phyloP scores from a whole-genome alignment of 73 alveolate genomes.

The Tetrahymena malaccensis region DNA sequence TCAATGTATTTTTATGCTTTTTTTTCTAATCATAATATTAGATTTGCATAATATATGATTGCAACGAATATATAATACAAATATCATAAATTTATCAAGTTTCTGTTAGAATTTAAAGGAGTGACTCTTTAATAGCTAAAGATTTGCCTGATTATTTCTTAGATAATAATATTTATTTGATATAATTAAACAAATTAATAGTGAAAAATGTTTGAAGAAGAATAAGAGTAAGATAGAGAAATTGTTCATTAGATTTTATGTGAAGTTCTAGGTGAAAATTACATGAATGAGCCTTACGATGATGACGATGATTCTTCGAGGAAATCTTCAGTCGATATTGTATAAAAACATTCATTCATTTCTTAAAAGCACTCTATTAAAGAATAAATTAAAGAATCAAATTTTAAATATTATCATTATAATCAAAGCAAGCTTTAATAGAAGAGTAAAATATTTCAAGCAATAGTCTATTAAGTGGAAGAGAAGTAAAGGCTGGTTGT shows the following conservation, averaged over 20 bases:
- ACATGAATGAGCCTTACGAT: background rate
- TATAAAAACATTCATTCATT: background rate
- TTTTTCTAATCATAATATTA: too few relatives aligned
- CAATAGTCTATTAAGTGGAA: background rate
- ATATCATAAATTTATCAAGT: background rate
- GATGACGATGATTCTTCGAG: background rate
- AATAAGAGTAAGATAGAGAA: background rate
- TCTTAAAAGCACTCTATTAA: too few relatives aligned
- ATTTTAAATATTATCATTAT: background rate
- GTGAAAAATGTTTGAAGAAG: background rate
- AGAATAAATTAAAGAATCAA: background rate
- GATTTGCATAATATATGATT: too few relatives aligned
- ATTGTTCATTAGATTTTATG: background rate
- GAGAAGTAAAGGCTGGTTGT: background rate
- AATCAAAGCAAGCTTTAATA: background rate
- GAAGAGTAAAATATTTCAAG: background rate
- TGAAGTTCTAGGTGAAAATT: background rate
- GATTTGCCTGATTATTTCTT: background rate
- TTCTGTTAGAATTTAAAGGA: background rate
- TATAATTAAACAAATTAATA: background rate
- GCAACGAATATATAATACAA: background rate
- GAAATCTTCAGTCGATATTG: background rate
- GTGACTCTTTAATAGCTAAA: background rate
- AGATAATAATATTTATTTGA: background rate
- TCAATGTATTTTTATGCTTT: too few relatives aligned